Conservation (phyloP, 805 yeast species). For the Hanseniaspora osmophila region DNA sequence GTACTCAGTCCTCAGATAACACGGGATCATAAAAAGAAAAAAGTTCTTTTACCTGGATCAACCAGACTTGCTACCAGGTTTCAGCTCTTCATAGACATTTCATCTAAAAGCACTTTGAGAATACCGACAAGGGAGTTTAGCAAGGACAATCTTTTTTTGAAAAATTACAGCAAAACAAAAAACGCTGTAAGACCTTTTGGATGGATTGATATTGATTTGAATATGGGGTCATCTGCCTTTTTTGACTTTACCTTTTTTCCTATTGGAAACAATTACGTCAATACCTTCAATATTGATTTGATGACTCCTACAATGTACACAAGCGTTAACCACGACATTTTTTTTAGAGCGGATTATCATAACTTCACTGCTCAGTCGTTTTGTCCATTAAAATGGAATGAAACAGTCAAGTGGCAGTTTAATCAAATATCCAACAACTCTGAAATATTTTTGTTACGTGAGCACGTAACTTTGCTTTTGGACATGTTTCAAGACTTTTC, state of each 20-base stretch:
- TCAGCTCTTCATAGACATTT: slow-evolving; percentile 37
- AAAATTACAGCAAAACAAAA: slow-evolving; percentile 19
- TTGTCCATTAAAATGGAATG: slow-evolving; percentile 77
- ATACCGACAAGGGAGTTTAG: slow-evolving; percentile 77
- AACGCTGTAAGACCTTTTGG: slow-evolving; percentile 58
- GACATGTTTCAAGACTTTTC: slow-evolving; percentile 71
- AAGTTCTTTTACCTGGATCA: slow-evolving; percentile 33
- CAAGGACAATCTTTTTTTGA: slow-evolving; percentile 43
- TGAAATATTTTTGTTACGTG: slow-evolving; percentile 57
- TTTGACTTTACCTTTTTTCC: slow-evolving; percentile 40
- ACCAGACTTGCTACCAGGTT: slow-evolving; percentile 44
- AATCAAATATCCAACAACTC: slow-evolving; percentile 36
- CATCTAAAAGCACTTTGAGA: slow-evolving; percentile 55
- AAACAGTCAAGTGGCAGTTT: slow-evolving; percentile 54
- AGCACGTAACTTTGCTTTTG: slow-evolving; percentile 59
- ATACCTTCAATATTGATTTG: slow-evolving; percentile 32
- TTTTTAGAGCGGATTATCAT: slow-evolving; percentile 50
- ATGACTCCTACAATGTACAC: slow-evolving; percentile 52
- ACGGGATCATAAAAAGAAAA: slow-evolving; percentile 36
- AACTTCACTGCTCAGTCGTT: slow-evolving; percentile 41
- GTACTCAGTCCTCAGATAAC: slow-evolving; percentile 56
- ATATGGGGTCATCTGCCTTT: slow-evolving; percentile 36
- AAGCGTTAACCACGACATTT: slow-evolving; percentile 77
- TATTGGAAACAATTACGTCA: slow-evolving; percentile 40
- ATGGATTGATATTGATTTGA: slow-evolving; percentile 70